These are phyloP conservation scores for Stagonosporopsis vannaccii DNA, from an alignment of 2,329 filamentous ascomycete species.

Conservation along the genomic window DNA sequence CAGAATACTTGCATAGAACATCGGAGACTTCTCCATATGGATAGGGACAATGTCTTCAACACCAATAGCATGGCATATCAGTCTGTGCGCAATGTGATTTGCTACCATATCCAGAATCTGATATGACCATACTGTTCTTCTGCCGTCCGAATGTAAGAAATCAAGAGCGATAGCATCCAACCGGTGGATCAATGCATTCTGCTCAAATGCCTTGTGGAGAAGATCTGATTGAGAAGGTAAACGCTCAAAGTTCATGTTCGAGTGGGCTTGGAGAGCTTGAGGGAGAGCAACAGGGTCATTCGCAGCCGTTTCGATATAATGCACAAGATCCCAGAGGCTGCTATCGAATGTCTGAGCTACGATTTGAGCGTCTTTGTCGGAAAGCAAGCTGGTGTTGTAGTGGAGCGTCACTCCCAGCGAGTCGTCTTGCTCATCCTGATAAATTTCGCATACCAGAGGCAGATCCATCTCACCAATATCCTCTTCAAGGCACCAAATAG, in stretches of 20 bases:
- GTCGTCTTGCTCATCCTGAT: constrained; percentile 63
- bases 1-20: constrained; percentile 49
- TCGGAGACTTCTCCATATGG: constrained; percentile 44
- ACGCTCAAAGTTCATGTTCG: constrained; percentile 29
- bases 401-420: constrained; percentile 68
- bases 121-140: constrained; percentile 45
- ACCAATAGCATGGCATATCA: constrained; percentile 32
- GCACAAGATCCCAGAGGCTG: constrained; percentile 35
- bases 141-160: constrained; percentile 44
- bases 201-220: constrained; percentile 51
- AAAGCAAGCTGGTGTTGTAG: constrained; percentile 50
- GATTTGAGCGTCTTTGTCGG: constrained; percentile 34
- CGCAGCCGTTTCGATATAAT: constrained; percentile 28
- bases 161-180: constrained; percentile 47
- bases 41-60: constrained; percentile 47
- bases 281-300: constrained; percentile 35
- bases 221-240: constrained; percentile 23
- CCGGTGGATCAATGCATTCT: constrained; percentile 34
- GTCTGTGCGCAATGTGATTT: constrained; percentile 43
- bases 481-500: constrained; percentile 59
- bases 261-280: constrained; percentile 30
- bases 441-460: constrained; percentile 78
- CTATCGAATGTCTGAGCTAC: constrained; percentile 41
- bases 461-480: constrained; percentile 72
- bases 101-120: constrained; percentile 38